These are phyloP conservation scores for Dimocarpus longan DNA, from an alignment of 345 rosid genomes.

Conservation along the genomic window DNA sequence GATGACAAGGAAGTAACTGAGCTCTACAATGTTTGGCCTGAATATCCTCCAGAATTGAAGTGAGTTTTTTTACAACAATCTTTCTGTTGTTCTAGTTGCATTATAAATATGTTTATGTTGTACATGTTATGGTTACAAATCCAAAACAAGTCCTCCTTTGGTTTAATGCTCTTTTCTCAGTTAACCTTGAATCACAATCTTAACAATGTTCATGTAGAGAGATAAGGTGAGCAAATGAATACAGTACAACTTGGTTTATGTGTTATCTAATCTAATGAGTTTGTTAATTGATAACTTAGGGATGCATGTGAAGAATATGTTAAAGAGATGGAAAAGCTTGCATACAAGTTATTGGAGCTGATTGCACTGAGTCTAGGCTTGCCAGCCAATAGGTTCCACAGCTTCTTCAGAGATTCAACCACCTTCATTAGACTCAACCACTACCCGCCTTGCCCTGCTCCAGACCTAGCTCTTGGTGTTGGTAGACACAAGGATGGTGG, in stretches of 20 bases:
- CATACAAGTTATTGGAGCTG: constrained; percentile 37
- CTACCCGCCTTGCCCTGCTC: constrained; percentile 43
- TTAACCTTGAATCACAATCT: too few relatives aligned
- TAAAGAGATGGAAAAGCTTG: constrained; percentile 33
- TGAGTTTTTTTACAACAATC: background rate
- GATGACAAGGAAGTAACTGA: constrained; percentile 21
- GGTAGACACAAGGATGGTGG: constrained; percentile 38
- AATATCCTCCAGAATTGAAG: constrained; percentile 29
- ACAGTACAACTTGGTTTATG: background rate
- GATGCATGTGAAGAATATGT: constrained; percentile 38
- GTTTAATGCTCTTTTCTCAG: too few relatives aligned
- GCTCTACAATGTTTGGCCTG: constrained; percentile 9
- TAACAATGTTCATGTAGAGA: too few relatives aligned
- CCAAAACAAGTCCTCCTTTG: too few relatives aligned
- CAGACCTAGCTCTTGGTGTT: constrained; percentile 38
- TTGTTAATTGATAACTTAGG: background rate
- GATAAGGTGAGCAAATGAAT: too few relatives aligned
- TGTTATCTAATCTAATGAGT: too few relatives aligned
- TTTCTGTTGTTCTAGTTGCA: too few relatives aligned
- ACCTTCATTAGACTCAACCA: constrained; percentile 31
- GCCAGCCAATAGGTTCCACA: constrained; percentile 25
- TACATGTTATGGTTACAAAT: too few relatives aligned
- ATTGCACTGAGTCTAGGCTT: constrained; percentile 40
- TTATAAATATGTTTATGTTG: too few relatives aligned
- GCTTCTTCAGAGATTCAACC: constrained; percentile 34